Evolutionary conservation across 345 rosid species (phyloP), one percentile per base, ranked within the genome.

Genomic region (Lenwebbia sp.): DNA sequence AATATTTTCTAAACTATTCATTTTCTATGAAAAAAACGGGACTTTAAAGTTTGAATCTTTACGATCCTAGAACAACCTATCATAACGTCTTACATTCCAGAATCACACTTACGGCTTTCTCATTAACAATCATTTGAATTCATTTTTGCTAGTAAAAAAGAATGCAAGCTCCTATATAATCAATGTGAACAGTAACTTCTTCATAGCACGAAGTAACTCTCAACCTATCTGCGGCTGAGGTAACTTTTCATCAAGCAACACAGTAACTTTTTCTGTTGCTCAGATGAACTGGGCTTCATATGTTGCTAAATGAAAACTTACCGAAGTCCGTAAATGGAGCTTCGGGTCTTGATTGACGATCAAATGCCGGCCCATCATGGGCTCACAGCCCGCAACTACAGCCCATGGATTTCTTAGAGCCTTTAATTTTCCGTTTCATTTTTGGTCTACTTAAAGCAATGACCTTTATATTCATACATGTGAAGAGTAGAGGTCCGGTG

Each of bases 131-230:
- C 13, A 13, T 58, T 58, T 13, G 51, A 58, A 6, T 58, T n/a
- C 70, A n/a, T n/a, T 58, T 57, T n/a, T n/a, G n/a, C n/a, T n/a
- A n/a, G n/a, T n/a, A n/a, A n/a, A n/a, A n/a, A n/a, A n/a, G n/a
- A n/a, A n/a, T n/a, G n/a, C n/a, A 17, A 58, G 19, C n/a, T 58
- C 70, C 0, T 58, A 13, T n/a, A 49, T 7, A 0, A 0, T 8
- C 7, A 2, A 47, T 1, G 33, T n/a, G 37, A 58, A 58, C 33
- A 62, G 75, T 62, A 62, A 62, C 0, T 62, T 62, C 0, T 30
- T 30, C 33, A 14, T 4, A 4, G 10, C 0, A 28, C 3, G 41
- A 2, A 2, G 22, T 30, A 5, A 30, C 54, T 52, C 54, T 5
- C 54, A 14, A 52, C 17, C 19, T 15, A 15, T 52, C 4, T 52